These are phyloP conservation scores for Zea mays DNA, from an alignment of 176 grass and related monocot species.

Conservation along the genomic window Zm-B73-REFERENCE-NAM-5.0 NC_050100.1:11298501-11299000, in stretches of 20 bases:
- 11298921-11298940: neutral
- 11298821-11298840: constrained; percentile 9
- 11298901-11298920: neutral
- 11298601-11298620: neutral
- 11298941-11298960: neutral
- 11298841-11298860: constrained; percentile 26
- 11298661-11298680: constrained; percentile 28
- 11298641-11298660: neutral
- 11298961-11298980: neutral
- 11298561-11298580: neutral
- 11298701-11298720: constrained; percentile 98
- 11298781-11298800: constrained; percentile 64
- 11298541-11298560: neutral
- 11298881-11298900: constrained; percentile 1
- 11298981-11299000: neutral
- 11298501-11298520: neutral
- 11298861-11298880: constrained; percentile 13
- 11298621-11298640: neutral
- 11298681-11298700: constrained; percentile 97
- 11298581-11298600: neutral
- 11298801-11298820: constrained; percentile 20
- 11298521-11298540: neutral
- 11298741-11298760: constrained; percentile 98
- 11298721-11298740: constrained; percentile 97
- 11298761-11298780: constrained; percentile 95